These are phyloP conservation scores for Raffaelea albimanens DNA, from an alignment of 2,329 filamentous ascomycete genomes.

Conservation along the genomic window DNA sequence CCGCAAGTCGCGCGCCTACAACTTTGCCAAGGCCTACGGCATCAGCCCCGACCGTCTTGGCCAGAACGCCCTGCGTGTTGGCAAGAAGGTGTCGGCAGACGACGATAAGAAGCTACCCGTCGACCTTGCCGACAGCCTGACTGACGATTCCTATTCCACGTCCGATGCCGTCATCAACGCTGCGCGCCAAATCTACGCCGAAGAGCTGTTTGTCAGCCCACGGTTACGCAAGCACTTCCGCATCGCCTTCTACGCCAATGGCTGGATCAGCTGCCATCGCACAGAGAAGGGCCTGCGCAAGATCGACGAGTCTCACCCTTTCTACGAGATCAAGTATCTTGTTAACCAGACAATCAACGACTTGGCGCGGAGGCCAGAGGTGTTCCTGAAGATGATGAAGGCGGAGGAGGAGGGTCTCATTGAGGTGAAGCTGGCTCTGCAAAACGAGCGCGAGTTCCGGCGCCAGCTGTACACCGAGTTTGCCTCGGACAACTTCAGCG, in stretches of 20 bases:
- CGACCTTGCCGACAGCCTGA: conserved; percentile 74
- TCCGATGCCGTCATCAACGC: conserved; percentile 66
- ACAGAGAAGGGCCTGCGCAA: conserved; percentile 90
- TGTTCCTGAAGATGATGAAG: conserved; percentile 95
- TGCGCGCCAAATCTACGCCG: conserved; percentile 79
- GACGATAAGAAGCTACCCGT: conserved; percentile 73
- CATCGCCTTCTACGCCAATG: conserved; percentile 71
- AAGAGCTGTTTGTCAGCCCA: conserved; percentile 81
- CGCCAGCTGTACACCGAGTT: conserved; percentile 73
- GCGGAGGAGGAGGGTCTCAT: conserved; percentile 91
- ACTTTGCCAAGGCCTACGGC: conserved; percentile 79
- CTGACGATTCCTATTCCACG: conserved; percentile 65
- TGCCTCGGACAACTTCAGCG: conserved; percentile 89
- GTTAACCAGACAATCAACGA: conserved; percentile 78
- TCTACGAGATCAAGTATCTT: conserved; percentile 97
- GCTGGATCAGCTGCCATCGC: conserved; percentile 75
- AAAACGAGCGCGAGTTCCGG: conserved; percentile 67
- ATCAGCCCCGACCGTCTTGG: conserved; percentile 84
- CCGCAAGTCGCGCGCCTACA: conserved; percentile 68
- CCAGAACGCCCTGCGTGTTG: conserved; percentile 71
- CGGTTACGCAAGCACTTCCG: conserved; percentile 83
- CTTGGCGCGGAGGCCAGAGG: conserved; percentile 72
- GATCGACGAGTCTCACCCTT: conserved; percentile 91
- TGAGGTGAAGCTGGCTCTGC: conserved; percentile 71
- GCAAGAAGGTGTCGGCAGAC: conserved; percentile 73